Percentiles rank a stretch among this genome's conserved stretches.
Conservation (phyloP, 108 stramenopile species). For the Aurantiochytrium sp. region DNA sequence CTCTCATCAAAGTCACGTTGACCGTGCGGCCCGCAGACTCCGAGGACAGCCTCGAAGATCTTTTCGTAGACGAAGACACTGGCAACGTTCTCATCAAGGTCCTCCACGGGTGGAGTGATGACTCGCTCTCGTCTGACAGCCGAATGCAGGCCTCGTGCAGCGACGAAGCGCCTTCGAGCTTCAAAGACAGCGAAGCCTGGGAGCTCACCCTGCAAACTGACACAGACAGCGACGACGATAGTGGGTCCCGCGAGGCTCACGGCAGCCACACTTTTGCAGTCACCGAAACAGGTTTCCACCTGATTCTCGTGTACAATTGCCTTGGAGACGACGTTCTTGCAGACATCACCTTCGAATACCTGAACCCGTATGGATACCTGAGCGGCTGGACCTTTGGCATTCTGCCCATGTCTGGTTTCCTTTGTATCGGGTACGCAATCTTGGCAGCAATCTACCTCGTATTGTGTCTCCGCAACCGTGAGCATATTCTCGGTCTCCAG, state of each 20-base stretch:
- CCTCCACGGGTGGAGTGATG: not conserved
- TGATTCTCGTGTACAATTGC: not conserved
- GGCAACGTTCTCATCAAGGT: not conserved
- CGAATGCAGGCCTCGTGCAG: not conserved
- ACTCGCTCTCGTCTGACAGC: not conserved
- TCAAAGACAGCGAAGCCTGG: not conserved
- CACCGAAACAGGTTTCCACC: not conserved
- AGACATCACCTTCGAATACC: not conserved
- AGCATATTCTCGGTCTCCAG: not conserved
- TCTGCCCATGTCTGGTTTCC: not conserved
- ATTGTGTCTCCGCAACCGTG: not conserved
- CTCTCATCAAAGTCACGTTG: not conserved
- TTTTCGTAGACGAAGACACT: not conserved
- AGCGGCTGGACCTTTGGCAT: constrained; percentile 1
- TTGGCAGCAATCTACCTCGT: not conserved
- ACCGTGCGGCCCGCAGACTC: not conserved
- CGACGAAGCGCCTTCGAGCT: not conserved
- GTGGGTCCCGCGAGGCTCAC: not conserved
- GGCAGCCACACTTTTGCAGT: not conserved
- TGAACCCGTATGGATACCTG: not conserved
- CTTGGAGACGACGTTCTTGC: not conserved
- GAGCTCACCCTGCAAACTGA: not conserved
- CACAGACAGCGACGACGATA: not conserved
- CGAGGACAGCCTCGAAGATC: not conserved
- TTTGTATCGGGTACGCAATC: not conserved